phyloP scores from a whole-genome alignment of 345 rosid species.

The Eucalyptus pauciflora region DNA sequence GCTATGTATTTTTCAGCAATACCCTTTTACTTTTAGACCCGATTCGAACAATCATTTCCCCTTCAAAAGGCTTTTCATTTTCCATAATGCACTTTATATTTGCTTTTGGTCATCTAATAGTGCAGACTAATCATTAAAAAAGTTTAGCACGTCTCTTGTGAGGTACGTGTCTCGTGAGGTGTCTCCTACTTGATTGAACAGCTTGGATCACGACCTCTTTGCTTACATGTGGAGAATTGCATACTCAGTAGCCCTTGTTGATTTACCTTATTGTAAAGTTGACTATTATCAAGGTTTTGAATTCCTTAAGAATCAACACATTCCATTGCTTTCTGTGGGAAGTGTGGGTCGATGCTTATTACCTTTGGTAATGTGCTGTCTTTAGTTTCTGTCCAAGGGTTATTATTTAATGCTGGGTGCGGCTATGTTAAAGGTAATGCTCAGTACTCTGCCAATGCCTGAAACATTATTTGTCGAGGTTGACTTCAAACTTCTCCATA shows the following conservation, averaged over 20 bases:
- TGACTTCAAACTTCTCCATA: neutral
- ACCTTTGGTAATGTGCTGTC: neutral
- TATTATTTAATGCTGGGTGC: slow-evolving; percentile 45
- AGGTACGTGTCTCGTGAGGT: neutral
- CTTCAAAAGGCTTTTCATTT: neutral
- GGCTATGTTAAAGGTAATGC: slow-evolving; percentile 85
- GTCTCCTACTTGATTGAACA: neutral
- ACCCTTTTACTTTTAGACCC: neutral
- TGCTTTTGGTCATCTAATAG: neutral
- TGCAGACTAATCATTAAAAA: neutral
- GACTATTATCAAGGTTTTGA: neutral
- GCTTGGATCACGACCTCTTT: neutral
- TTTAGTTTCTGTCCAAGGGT: neutral
- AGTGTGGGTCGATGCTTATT: neutral
- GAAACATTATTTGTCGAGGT: slow-evolving; percentile 59
- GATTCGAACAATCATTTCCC: neutral
- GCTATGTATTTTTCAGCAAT: neutral
- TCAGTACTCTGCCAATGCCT: slow-evolving; percentile 68
- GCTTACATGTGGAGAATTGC: neutral
- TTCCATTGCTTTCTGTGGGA: neutral
- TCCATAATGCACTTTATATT: neutral
- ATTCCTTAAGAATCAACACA: neutral
- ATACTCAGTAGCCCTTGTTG: neutral
- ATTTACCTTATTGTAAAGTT: neutral
- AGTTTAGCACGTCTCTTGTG: neutral